These are phyloP conservation scores for Rubus idaeus DNA, from an alignment of 306 rosid species.

Conservation along the genomic window DNA sequence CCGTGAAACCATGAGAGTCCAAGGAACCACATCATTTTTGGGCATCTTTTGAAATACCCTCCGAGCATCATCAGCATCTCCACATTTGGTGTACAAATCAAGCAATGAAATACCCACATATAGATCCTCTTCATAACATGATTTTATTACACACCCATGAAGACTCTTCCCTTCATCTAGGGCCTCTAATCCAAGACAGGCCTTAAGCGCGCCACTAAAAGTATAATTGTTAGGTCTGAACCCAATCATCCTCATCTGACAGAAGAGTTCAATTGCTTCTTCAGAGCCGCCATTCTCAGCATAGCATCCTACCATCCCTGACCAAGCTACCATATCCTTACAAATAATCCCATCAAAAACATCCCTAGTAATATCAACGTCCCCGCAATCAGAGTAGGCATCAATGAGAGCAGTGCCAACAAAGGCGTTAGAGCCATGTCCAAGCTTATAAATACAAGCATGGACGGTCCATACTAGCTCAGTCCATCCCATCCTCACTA, in stretches of 20 bases:
- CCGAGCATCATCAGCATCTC: constrained; percentile 31
- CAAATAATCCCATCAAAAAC: constrained; percentile 37
- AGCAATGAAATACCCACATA: constrained; percentile 51
- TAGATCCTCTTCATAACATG: constrained; percentile 37
- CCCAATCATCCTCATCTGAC: constrained; percentile 39
- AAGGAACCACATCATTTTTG: constrained; percentile 44
- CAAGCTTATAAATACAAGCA: constrained; percentile 43
- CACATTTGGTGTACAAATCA: constrained; percentile 43
- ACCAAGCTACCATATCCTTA: constrained; percentile 59
- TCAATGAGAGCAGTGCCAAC: constrained; percentile 54
- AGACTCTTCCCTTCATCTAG: constrained; percentile 36
- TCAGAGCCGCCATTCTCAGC: constrained; percentile 41
- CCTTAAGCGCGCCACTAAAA: constrained; percentile 45
- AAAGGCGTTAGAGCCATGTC: constrained; percentile 36
- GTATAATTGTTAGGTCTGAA: constrained; percentile 54
- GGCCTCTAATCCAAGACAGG: constrained; percentile 40
- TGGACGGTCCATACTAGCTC: constrained; percentile 41
- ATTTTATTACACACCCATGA: constrained; percentile 41
- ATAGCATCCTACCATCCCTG: constrained; percentile 49
- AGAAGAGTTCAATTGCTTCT: constrained; percentile 40
- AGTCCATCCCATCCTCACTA: constrained; percentile 41
- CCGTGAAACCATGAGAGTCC: constrained; percentile 59
- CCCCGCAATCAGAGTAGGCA: constrained; percentile 48
- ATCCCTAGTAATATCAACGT: constrained; percentile 31
- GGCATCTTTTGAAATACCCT: constrained; percentile 43